Base-by-base conservation (phyloP, 768 basidiomycete genomes). In the Royoungia palumana region DNA sequence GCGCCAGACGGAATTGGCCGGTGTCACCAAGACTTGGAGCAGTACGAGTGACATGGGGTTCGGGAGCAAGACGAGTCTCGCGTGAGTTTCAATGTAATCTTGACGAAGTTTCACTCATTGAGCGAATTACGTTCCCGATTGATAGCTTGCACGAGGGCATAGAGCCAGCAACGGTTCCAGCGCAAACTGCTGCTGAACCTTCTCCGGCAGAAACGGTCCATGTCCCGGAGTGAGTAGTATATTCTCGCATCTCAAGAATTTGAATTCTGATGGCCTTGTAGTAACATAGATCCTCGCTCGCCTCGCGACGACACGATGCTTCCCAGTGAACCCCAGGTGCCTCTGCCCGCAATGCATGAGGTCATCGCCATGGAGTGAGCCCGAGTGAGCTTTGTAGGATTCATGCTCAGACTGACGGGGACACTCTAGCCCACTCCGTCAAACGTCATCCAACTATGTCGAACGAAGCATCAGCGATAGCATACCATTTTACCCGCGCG, bases 301-400 rank as follows among this genome's bases (percentile, higher is more conserved):
- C 65, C 70, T 5, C 62, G 67, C 17, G 68, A 71, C 34, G 66
- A 68, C 6, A 25, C 44, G 17, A 44, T 68, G 50, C 5, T 65
- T 25, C 57, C 63, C n/a, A 50, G 25, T 10, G 59, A 57, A 22
- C 66, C 65, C 2, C 59, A 64, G 27, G 46, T 69, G 14, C 65
- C 70, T 16, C 50, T 71, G 20, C 67, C 65, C 13, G 48, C 63
- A 13, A 67, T 69, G 65, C 46, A 69, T n/a, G 69, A 69, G 46
- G 62, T 70, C 24, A 69, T 69, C 51, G 51, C 54, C 19, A 32
- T 49, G 9, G 41, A 45, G 69, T 62, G 25, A 50, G 63, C 27
- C 13, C 27, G 42, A 5, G 19, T 28, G 12, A 28, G 13, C 17
- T 24, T 24, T 20, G 19, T 8, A 14, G 17, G 21, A 7, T 19